Conservation (phyloP, 768 basidiomycete species). For the Tylopilus subfusipes region DNA sequence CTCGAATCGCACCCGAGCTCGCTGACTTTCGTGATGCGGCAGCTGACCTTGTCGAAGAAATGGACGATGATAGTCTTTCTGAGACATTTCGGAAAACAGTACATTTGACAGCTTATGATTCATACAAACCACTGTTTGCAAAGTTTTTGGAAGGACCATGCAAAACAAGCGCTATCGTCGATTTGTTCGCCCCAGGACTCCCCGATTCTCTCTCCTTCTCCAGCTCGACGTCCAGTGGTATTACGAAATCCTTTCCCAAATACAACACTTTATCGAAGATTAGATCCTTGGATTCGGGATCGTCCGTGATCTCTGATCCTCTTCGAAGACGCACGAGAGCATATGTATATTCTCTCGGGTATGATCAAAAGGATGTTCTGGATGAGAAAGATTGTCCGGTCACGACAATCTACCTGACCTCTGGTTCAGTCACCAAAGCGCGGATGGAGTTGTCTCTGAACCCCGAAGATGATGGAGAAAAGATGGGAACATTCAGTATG, state of each 20-base stretch:
- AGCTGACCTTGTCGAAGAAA: neutral
- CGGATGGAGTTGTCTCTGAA: neutral
- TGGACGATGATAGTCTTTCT: neutral
- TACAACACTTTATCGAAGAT: constrained; percentile 1
- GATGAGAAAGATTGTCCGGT: neutral
- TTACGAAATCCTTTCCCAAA: constrained; percentile 6
- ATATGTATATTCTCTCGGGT: neutral
- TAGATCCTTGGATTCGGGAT: neutral
- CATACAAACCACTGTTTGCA: constrained; percentile 9
- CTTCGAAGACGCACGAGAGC: constrained; percentile 1
- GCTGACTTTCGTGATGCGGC: neutral
- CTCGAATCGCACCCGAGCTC: neutral
- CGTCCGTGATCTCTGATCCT: neutral
- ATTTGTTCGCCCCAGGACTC: constrained; percentile 16
- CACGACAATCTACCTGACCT: neutral
- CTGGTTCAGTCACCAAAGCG: accelerated
- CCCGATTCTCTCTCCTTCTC: constrained; percentile 16
- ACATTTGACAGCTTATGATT: constrained; percentile 11
- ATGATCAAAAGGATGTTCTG: neutral
- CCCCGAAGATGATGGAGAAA: neutral
- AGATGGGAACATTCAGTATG: constrained; percentile 8
- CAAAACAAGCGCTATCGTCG: neutral
- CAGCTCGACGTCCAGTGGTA: constrained; percentile 14
- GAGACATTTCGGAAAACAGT: constrained; percentile 8
- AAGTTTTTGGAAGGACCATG: constrained; percentile 4